Base-by-base conservation (phyloP, 2,329 filamentous ascomycete species). In the Nigrograna mackinnonii region DNA sequence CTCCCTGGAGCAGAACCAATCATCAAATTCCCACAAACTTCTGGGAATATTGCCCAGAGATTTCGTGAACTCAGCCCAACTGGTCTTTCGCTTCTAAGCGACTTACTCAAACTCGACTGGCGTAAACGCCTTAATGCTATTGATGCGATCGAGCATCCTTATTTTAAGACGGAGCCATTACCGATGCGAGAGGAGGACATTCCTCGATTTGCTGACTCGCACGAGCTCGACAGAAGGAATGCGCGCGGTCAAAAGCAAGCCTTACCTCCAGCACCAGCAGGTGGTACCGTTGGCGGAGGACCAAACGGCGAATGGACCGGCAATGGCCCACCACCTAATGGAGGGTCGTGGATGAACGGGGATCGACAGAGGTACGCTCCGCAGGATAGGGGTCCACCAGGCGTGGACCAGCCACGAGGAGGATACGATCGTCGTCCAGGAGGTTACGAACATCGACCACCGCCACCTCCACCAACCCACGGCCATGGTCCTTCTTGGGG, bases 201-300 rank as follows among this genome's bases (percentile, higher is more conserved):
- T n/a, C 94, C 94, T 2, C 80, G 76, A 13, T 97, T 96, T 60
- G 89, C 95, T 63, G 92, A 96, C 59, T 96, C 91, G 33, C 94
- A 99, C 69, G 94, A 99, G 68, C 77, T 97, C n/a, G 94, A 99
- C 65, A 83, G 92, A 37, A 84, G 91, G 65, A 95, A 92, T 69
- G 92, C 91, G 56, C 86, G 95, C 53, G 87, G 91, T 44, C 86
- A 94, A 59, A 89, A 89, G 61, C 87, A 87, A 17, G 87, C 85
- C 17, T 79, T 92, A 9, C 92, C 92, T 4, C 92, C 94, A 11
- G 94, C 92, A 1, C 94, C 94, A 0, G 91, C 92, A 55, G 92
- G 91, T 11, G 92, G 90, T 4, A 91, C 89, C 1, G 91, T 96
- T 3, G 92, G 92, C 12, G 83, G 90, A 58, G 82, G 79, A 9